phyloP scores from a whole-genome alignment of 306 rosid genomes.

The barrel medic (Medicago truncatula) region MtrunA17r5.0-ANR NC_053042.1:18395501-18396000 shows the following conservation, averaged over 20 bases:
- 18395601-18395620: constrained; percentile 57
- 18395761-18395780: not conserved
- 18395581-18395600: constrained; percentile 35
- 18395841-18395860: not conserved
- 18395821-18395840: not conserved
- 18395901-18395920: too few relatives aligned
- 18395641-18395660: constrained; percentile 39
- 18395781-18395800: not conserved
- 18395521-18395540: constrained; percentile 40
- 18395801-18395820: not conserved
- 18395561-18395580: constrained; percentile 51
- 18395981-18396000: too few relatives aligned
- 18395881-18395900: not conserved
- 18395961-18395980: too few relatives aligned
- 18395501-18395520: constrained; percentile 46
- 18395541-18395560: constrained; percentile 37
- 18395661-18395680: constrained; percentile 41
- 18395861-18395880: not conserved
- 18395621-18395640: constrained; percentile 48
- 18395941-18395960: too few relatives aligned
- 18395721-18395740: not conserved
- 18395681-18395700: constrained; percentile 44
- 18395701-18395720: constrained; percentile 37
- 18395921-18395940: not conserved
- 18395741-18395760: not conserved